These are phyloP conservation scores for Rickenella mellea DNA, from an alignment of 768 basidiomycete species.

Conservation along the genomic window DNA sequence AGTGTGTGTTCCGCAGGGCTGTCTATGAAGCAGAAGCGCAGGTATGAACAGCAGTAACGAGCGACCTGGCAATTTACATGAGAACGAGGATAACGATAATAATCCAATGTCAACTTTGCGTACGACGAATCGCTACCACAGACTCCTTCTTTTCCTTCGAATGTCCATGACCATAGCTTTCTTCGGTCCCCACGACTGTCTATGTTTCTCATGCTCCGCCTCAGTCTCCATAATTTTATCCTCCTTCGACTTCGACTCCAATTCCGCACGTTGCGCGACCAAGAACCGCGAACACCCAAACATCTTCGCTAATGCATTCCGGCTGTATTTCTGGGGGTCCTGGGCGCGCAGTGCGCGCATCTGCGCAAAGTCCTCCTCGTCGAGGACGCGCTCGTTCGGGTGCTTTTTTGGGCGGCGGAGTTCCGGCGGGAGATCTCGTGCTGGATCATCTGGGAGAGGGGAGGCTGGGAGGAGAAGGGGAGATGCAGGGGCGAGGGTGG, in stretches of 20 bases:
- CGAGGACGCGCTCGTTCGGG: slow-evolving; percentile 23
- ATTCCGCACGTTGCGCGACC: slow-evolving; percentile 53
- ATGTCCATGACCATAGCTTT: slow-evolving; percentile 56
- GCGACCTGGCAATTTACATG: too few relatives aligned
- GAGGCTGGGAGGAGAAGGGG: slow-evolving; percentile 47
- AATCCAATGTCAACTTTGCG: too few relatives aligned
- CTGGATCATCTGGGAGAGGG: slow-evolving; percentile 10
- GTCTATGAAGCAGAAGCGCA: too few relatives aligned
- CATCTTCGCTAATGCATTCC: slow-evolving; percentile 59
- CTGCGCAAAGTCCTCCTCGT: slow-evolving; percentile 44
- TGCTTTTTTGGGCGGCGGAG: slow-evolving; percentile 16
- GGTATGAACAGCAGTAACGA: too few relatives aligned
- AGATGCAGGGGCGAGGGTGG: slow-evolving; percentile 59
- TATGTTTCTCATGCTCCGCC: slow-evolving; percentile 32
- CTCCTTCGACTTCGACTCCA: slow-evolving; percentile 41
- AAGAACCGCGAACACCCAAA: slow-evolving; percentile 67
- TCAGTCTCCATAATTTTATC: slow-evolving; percentile 34
- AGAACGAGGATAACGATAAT: too few relatives aligned
- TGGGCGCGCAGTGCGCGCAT: slow-evolving; percentile 48
- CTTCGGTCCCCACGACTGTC: slow-evolving; percentile 64
- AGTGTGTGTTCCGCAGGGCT: too few relatives aligned
- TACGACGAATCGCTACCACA: too few relatives aligned
- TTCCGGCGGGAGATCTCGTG: slow-evolving; percentile 16
- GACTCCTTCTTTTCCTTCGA: slow-evolving; percentile 52
- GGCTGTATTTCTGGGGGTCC: slow-evolving; percentile 52